Evolutionary conservation across 148 eudicot genomes (phyloP), one percentile per base, ranked within the genome.

Genomic region (Heliosperma pusillum): DNA sequence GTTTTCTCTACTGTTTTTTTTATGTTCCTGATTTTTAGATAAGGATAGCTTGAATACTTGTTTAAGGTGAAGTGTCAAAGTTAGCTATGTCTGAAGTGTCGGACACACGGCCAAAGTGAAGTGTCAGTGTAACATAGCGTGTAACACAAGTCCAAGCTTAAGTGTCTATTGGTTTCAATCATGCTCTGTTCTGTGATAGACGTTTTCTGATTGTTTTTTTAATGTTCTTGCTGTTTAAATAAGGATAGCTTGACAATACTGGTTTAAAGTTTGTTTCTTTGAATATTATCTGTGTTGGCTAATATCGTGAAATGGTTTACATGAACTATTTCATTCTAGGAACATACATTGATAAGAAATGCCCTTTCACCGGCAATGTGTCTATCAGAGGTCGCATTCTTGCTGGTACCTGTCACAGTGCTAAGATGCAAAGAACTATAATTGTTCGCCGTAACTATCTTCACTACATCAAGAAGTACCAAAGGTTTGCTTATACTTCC

Each of bases 331-430:
- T 16, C 3, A 19, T 2, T 67, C 55, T 64, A 90, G 96, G 90
- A n/a, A 80, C 93, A 7, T 91, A 89, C 78, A 87, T 91, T 68
- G 96, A 91, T 86, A 91, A 89, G 89, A 91, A 89, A 80, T 91
- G 96, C 63, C 96, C 96, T 1, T 91, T 91, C 84, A 89, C 93
- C 26, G 93, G 96, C 26, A 72, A 65, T 70, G 89, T 89, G 8
- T 91, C 93, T 1, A 87, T 91, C 80, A 87, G 96, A 78, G 96
- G 96, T 4, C 91, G 96, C 67, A 91, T 91, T 50, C 73, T 91
- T 65, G 85, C 93, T 69, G 96, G 96, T 53, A 91, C 91, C 10
- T 91, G 96, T 85, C 96, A 91, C 84, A 89, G 93, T 76, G 93
- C 96, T 33, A 91, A 91, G 89, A 91, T 91, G 93, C 76, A 83